Conservation (phyloP, 306 rosid genomes). For the Carpinus viminea region DNA sequence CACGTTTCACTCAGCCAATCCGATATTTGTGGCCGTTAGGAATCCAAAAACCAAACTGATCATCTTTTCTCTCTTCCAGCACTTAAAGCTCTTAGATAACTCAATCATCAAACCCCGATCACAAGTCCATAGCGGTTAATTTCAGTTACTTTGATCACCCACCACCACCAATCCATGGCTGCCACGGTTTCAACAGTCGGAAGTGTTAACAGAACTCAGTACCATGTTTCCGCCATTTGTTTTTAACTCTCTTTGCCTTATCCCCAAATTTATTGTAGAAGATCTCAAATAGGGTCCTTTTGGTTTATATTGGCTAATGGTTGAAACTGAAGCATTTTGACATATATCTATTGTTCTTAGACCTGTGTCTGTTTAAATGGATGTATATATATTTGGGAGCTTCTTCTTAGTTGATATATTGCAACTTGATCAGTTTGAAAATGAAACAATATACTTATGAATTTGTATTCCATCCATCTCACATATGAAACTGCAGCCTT, state of each 20-base stretch:
- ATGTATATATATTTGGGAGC: too few relatives aligned
- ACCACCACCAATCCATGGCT: conserved; percentile 31
- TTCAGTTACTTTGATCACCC: neutral
- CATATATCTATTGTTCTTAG: too few relatives aligned
- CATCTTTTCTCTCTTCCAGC: neutral
- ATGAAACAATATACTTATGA: too few relatives aligned
- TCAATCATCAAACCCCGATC: neutral
- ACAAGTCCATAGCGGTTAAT: neutral
- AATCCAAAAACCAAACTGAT: conserved; percentile 34
- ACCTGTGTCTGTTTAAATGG: too few relatives aligned
- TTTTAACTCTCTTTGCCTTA: neutral
- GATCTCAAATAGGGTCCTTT: neutral
- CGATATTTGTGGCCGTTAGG: conserved; percentile 60
- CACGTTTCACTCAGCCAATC: conserved; percentile 36
- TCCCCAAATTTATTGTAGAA: neutral
- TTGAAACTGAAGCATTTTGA: too few relatives aligned
- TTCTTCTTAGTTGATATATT: too few relatives aligned
- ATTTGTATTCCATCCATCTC: too few relatives aligned
- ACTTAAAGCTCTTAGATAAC: neutral
- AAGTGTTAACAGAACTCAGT: conserved; percentile 31
- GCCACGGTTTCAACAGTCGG: conserved; percentile 36
- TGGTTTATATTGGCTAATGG: too few relatives aligned
- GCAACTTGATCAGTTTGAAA: too few relatives aligned
- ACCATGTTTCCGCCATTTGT: conserved; percentile 11
- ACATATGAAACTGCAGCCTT: neutral